Conservation (phyloP, 768 basidiomycete species). For the Tricholoma terreum region DNA sequence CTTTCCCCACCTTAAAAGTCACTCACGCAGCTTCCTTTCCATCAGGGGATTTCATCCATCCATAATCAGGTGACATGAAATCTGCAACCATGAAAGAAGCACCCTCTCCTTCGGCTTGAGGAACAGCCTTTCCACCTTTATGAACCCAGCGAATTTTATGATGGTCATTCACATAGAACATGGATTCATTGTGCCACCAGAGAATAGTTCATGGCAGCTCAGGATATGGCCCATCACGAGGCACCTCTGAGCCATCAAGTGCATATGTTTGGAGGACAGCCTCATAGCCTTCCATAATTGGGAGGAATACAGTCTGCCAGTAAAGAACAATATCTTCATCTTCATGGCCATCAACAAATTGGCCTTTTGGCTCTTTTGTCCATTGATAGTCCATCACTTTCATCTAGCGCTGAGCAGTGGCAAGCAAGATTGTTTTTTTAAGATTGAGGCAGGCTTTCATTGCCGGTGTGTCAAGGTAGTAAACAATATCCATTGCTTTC, state of each 20-base stretch:
- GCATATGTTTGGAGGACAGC: conserved; percentile 5
- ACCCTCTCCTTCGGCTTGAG: conserved; percentile 23
- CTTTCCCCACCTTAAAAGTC: conserved; percentile 23
- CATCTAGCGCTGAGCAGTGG: conserved; percentile 32
- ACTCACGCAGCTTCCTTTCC: conserved; percentile 13
- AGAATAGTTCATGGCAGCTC: conserved; percentile 10
- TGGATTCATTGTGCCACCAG: conserved; percentile 29
- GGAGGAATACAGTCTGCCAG: conserved; percentile 21
- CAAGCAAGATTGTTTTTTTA: conserved; percentile 10
- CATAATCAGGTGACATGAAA: conserved; percentile 31
- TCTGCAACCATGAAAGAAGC: conserved; percentile 33
- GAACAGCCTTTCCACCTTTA: conserved; percentile 1
- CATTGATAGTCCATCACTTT: conserved; percentile 24
- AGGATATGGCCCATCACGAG: background rate
- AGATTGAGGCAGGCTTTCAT: conserved; percentile 1
- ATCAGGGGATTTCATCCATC: conserved; percentile 24
- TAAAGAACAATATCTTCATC: conserved; percentile 31
- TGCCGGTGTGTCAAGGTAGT: conserved; percentile 3
- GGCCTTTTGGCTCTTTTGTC: conserved; percentile 20
- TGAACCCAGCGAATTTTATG: conserved; percentile 21
- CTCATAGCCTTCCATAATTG: conserved; percentile 11
- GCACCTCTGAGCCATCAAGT: conserved; percentile 4
- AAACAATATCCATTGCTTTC: conserved; percentile 9
- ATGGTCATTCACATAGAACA: conserved; percentile 29
- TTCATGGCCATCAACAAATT: conserved; percentile 36